Evolutionary conservation across 345 rosid species (phyloP), one percentile per base, ranked within the genome.

Genomic region (Citrus maxima): DNA sequence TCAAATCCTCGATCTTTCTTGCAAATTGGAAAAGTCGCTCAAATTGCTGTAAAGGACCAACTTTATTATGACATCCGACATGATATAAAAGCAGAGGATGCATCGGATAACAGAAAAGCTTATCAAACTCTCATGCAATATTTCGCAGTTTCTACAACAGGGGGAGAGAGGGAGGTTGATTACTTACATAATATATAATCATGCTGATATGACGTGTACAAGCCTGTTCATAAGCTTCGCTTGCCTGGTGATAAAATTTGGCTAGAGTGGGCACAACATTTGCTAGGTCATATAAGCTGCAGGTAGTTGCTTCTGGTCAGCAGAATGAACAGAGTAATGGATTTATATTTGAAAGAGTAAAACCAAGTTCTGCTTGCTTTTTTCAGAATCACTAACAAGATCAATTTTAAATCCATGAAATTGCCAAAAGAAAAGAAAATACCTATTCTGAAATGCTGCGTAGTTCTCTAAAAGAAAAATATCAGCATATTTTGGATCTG

Each of bases 371-470:
- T 9, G 10, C 21, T 12, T 21, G 22, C 27, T 25, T 34, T 49
- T 28, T 65, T 66, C 27, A 2, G 2, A 37, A 64, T 21, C 56
- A 72, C 70, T 32, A 60, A n/a, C 59, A 73, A 73, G 37, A 71
- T 18, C 16, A 70, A 35, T 68, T 77, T 10, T 58, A 66, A 24
- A 65, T 64, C 51, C 27, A 64, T 28, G 49, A 59, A 75, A 28
- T 2, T 32, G 54, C 10, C 24, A 51, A 54, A 73, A 10, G 30
- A 12, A 58, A 34, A 32, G 40, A 38, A 62, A 40, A 25, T 67
- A 93, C 99, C 99, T 96, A 71, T 94, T 96, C 82, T 96, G 99
- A 81, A 97, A 97, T 77, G 99, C 97, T 68, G 98, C 99, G 86
- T 97, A 94, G 79, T 96, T 96, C 88, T 96, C 99, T 81, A 96